A percentile compares a stretch with the other conserved stretches of the same genome.
These are phyloP conservation scores for Urtica urens DNA, from an alignment of 306 rosid genomes.

Conservation along the genomic window DNA sequence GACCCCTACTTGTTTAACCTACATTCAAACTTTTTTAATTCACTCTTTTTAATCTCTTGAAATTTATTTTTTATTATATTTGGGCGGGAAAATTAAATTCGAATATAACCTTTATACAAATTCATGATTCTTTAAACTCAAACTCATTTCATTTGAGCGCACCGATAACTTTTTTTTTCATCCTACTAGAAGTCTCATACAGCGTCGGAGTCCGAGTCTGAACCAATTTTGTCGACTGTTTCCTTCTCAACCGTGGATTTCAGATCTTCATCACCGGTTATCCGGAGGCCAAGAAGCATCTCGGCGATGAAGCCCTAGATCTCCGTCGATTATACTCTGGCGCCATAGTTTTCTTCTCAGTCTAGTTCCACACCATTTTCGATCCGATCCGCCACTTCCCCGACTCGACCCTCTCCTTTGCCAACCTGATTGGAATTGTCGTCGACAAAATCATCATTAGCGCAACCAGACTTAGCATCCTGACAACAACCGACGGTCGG, in stretches of 20 bases:
- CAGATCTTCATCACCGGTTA: constrained; percentile 86
- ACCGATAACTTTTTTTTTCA: no score
- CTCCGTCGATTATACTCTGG: constrained; percentile 66
- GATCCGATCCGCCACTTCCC: constrained; percentile 58
- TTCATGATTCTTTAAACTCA: no score
- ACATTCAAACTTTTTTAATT: no score
- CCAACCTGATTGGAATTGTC: constrained; percentile 56
- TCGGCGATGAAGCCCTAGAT: constrained; percentile 40
- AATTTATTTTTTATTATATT: no score
- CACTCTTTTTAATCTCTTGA: no score
- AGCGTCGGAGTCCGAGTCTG: constrained; percentile 69
- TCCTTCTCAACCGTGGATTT: constrained; percentile 74
- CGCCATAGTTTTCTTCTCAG: constrained; percentile 41
- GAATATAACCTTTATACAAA: no score
- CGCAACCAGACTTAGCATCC: constrained; percentile 35
- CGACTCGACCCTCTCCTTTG: constrained; percentile 43
- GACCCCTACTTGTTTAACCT: no score
- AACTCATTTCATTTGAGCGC: no score
- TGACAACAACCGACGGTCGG: constrained; percentile 35
- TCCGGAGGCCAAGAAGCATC: constrained; percentile 63
- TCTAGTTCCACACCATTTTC: constrained; percentile 65
- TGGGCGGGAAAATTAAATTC: no score
- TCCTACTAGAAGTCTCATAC: constrained; percentile 63
- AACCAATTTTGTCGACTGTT: constrained; percentile 58
- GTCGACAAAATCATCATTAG: constrained; percentile 58